Percentiles rank a stretch among this genome's conserved stretches.
Conservation (phyloP, 331 rosid species). For the Arachis monticola region DNA sequence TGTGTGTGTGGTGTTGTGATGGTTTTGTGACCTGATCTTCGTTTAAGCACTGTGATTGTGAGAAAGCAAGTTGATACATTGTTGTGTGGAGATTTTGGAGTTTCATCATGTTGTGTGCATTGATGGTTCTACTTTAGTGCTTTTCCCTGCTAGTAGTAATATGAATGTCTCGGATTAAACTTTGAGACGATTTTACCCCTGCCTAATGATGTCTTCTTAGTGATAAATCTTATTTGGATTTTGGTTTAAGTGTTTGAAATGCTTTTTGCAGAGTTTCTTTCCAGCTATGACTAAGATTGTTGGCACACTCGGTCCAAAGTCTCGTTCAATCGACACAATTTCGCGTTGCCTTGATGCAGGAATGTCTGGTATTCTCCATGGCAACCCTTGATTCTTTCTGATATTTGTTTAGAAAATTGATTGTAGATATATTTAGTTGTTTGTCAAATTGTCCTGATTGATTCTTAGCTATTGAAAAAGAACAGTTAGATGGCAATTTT, state of each 20-base stretch:
- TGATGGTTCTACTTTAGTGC: slow-evolving; percentile 23
- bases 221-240: slow-evolving; percentile 3
- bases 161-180: not conserved
- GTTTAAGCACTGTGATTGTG: slow-evolving; percentile 16
- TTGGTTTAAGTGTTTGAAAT: slow-evolving; percentile 35
- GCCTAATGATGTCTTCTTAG: not conserved
- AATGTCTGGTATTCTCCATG: slow-evolving; percentile 72
- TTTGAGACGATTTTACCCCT: not conserved
- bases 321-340: slow-evolving; percentile 74
- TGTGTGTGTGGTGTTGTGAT: not conserved
- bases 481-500: not conserved
- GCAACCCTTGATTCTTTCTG: slow-evolving; percentile 17
- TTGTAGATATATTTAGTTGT: not conserved
- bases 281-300: slow-evolving; percentile 90
- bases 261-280: slow-evolving; percentile 66
- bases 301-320: slow-evolving; percentile 90
- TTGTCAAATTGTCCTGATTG: not conserved
- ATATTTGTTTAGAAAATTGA: slow-evolving; percentile 11
- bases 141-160: slow-evolving; percentile 15
- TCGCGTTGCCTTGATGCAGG: slow-evolving; percentile 78
- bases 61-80: not conserved
- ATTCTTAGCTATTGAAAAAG: slow-evolving; percentile 4
- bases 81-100: slow-evolving; percentile 30
- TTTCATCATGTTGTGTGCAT: not conserved
- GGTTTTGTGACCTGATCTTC: slow-evolving; percentile 32